Percentiles rank a stretch among this genome's conserved stretches.
These are phyloP conservation scores for Leucoagaricus sp. DNA, from an alignment of 1,284 basidiomycete species.

Conservation along the genomic window DNA sequence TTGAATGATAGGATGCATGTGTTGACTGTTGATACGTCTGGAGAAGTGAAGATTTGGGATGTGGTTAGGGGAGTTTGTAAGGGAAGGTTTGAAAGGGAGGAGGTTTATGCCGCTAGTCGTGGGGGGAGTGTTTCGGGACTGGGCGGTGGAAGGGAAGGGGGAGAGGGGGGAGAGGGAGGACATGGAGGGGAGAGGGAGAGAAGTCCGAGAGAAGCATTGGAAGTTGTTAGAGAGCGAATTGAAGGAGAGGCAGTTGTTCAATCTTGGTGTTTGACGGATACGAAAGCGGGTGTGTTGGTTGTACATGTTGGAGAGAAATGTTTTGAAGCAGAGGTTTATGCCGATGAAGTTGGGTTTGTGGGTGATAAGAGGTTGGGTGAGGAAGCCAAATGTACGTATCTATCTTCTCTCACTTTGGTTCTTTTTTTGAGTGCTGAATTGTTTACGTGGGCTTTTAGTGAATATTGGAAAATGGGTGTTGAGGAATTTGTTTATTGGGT, in stretches of 20 bases:
- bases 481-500: conserved; percentile 70
- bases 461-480: conserved; percentile 83
- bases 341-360: conserved; percentile 82
- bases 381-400: conserved; percentile 75
- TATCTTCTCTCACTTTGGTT: conserved; percentile 20
- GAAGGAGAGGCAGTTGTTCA: conserved; percentile 90
- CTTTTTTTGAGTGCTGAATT: background rate
- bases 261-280: conserved; percentile 89
- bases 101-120: conserved; percentile 58
- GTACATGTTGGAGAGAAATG: conserved; percentile 86
- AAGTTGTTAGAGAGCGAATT: conserved; percentile 84
- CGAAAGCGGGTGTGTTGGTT: conserved; percentile 85
- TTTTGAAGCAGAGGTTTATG: conserved; percentile 95
- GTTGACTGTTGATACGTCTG: conserved; percentile 86
- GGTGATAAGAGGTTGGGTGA: conserved; percentile 63
- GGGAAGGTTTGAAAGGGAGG: conserved; percentile 68
- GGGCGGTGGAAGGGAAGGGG: conserved; percentile 39
- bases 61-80: conserved; percentile 79
- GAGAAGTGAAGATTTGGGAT: conserved; percentile 92
- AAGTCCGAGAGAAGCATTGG: conserved; percentile 82
- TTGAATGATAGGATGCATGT: conserved; percentile 93
- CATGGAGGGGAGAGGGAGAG: conserved; percentile 40
- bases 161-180: conserved; percentile 19
- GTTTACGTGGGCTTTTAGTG: conserved; percentile 47
- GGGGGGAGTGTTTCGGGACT: conserved; percentile 33